These are phyloP conservation scores for Penicillium taxi DNA, from an alignment of 495 filamentous ascomycete genomes.

Conservation along the genomic window DNA sequence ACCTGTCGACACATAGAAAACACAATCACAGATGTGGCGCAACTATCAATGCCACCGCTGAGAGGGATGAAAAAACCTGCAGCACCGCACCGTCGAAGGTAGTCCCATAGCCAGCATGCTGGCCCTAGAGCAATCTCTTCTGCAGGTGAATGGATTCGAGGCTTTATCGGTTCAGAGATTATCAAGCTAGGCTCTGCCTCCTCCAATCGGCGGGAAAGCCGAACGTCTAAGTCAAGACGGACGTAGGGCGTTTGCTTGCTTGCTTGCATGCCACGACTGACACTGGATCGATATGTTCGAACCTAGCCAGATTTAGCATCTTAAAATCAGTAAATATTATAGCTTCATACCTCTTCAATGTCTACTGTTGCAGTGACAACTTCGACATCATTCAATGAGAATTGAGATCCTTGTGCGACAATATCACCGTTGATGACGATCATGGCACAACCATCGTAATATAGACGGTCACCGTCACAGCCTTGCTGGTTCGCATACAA, in stretches of 20 bases:
- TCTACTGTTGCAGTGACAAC: constrained; percentile 76
- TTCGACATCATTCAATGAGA: constrained; percentile 74
- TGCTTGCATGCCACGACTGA: constrained; percentile 36
- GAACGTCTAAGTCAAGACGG: constrained; percentile 31
- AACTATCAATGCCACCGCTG: constrained; percentile 63
- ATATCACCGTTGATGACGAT: constrained; percentile 68
- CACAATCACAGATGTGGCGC: constrained; percentile 58
- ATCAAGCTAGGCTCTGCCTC: constrained; percentile 33
- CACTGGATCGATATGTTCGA: constrained; percentile 27
- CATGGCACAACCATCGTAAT: constrained; percentile 69
- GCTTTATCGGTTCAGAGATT: constrained; percentile 34
- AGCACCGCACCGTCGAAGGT: constrained; percentile 56
- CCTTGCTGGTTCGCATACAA: constrained; percentile 68
- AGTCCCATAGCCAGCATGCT: constrained; percentile 81
- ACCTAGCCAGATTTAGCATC: constrained; percentile 12
- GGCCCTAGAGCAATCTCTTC: constrained; percentile 68
- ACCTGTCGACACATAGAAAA: constrained; percentile 74
- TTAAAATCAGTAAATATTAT: constrained; percentile 7
- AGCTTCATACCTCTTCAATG: constrained; percentile 59
- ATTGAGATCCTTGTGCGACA: constrained; percentile 65
- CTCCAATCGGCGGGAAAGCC: constrained; percentile 26
- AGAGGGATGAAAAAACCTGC: constrained; percentile 55
- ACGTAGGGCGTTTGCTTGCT: constrained; percentile 27
- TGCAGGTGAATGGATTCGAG: constrained; percentile 54
- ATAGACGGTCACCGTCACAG: constrained; percentile 61